Evolutionary conservation across 2,329 filamentous ascomycete species (phyloP), one percentile per base, ranked within the genome.

Genomic region (Apiospora arundinis): DNA sequence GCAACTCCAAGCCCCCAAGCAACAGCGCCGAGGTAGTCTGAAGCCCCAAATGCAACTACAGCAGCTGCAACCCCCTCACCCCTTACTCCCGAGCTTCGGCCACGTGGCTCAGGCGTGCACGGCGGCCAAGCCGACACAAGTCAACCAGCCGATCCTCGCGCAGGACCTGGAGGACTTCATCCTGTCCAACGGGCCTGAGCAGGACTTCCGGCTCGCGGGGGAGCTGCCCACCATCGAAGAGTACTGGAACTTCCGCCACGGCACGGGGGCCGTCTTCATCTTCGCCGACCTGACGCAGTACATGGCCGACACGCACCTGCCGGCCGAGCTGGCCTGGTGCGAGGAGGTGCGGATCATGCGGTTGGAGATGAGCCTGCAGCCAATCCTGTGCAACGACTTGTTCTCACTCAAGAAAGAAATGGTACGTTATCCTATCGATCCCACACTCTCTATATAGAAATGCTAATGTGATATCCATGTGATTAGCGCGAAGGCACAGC

Each of bases 241-340:
- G 49, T 75, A 76, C 69, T 75, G 75, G 74, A 66, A 69, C 2
- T 74, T 74, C 65, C 74, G 74, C 37, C 73, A 76, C 56, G 73
- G 73, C 14, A 73, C 74, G 12, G 74, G 75, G 12, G 72, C 73
- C 18, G 73, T 74, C 7, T 71, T 72, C 32, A 67, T 72, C 16
- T 76, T 70, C 60, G 73, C 70, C 46, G 70, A 71, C 14, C 37
- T 75, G 14, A 72, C 74, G 45, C 75, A 75, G 46, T 74, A 76
- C 46, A 73, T 73, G 48, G 72, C 74, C 68, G 56, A 73, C 48
- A 73, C 72, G 4, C 66, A 56, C 21, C 65, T 75, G 40, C 72
- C 73, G 1, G 65, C 70, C 40, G 71, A 49, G 46, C 70, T 75
- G 46, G 71, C 72, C 18, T 74, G 71, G 72, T 72, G 68, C 46